These are phyloP conservation scores for Aureobasidium vineae DNA, from an alignment of 2,329 filamentous ascomycete genomes.

Conservation along the genomic window DNA sequence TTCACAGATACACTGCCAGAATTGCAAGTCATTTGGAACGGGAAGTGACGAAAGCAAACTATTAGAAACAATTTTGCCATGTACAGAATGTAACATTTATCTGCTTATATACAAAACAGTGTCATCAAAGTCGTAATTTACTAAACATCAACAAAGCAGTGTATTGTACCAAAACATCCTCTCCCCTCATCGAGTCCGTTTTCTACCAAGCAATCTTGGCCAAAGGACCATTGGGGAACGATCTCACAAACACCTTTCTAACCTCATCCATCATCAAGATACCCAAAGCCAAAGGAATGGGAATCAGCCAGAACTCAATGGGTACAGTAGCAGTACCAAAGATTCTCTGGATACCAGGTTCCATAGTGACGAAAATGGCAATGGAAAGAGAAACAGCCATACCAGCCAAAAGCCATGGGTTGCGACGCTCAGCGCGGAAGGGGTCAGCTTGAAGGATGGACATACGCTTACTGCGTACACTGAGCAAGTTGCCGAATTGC, in stretches of 20 bases:
- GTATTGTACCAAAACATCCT: neutral
- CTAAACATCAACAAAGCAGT: neutral
- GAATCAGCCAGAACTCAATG: conserved; percentile 55
- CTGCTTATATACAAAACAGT: neutral
- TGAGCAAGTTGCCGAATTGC: conserved; percentile 56
- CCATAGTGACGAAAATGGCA: conserved; percentile 55
- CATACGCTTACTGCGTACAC: conserved; percentile 52
- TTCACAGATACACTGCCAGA: neutral
- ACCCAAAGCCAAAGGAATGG: conserved; percentile 51
- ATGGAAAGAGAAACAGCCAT: conserved; percentile 52
- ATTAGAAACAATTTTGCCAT: neutral
- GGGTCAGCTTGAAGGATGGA: conserved; percentile 55
- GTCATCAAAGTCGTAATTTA: neutral
- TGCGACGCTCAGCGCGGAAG: conserved; percentile 46
- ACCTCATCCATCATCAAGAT: conserved; percentile 55
- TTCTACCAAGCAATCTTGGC: conserved; percentile 52
- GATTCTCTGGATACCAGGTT: conserved; percentile 50
- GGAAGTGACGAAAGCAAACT: neutral
- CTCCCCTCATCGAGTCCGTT: neutral
- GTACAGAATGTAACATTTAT: neutral
- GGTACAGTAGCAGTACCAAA: conserved; percentile 53
- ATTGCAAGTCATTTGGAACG: neutral
- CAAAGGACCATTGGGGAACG: conserved; percentile 47
- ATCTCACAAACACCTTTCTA: conserved; percentile 51
- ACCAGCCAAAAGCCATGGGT: conserved; percentile 51